phyloP scores from a whole-genome alignment of 2,329 filamentous ascomycete species.

The Neofusicoccum cordaticola region DNA sequence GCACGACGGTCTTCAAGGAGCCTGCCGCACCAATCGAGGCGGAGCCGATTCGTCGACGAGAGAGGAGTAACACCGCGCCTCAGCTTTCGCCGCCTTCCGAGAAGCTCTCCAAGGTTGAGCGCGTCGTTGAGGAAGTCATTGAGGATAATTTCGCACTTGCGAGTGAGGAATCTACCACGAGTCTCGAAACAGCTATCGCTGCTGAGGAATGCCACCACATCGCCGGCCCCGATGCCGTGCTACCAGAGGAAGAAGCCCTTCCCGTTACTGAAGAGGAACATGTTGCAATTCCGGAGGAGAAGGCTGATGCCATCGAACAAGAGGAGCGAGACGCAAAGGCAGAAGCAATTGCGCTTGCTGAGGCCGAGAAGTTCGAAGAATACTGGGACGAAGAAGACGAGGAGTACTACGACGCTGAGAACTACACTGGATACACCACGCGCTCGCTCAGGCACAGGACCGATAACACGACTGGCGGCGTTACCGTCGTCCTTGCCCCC shows the following conservation, averaged over 20 bases:
- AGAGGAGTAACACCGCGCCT: constrained; percentile 12
- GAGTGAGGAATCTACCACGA: constrained; percentile 12
- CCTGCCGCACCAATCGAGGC: not conserved
- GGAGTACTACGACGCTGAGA: constrained; percentile 69
- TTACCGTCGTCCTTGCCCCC: constrained; percentile 68
- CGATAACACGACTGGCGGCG: constrained; percentile 67
- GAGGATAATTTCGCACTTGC: not conserved
- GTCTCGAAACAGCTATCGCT: constrained; percentile 13
- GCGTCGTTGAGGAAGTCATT: not conserved
- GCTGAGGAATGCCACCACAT: constrained; percentile 15
- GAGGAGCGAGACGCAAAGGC: constrained; percentile 35
- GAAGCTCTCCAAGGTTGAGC: not conserved
- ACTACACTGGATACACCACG: constrained; percentile 61
- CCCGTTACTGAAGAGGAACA: constrained; percentile 18
- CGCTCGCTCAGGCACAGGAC: constrained; percentile 73
- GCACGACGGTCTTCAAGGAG: constrained; percentile 56
- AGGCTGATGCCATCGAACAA: constrained; percentile 34
- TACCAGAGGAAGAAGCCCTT: constrained; percentile 19
- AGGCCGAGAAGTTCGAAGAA: constrained; percentile 58
- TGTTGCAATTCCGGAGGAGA: constrained; percentile 31
- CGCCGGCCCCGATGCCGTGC: not conserved
- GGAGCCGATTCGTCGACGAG: not conserved
- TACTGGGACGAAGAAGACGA: constrained; percentile 75
- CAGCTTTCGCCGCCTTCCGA: constrained; percentile 12
- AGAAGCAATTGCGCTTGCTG: constrained; percentile 22